These are phyloP conservation scores for Strobilomyces echinocephalus DNA, from an alignment of 768 basidiomycete genomes.

Conservation along the genomic window DNA sequence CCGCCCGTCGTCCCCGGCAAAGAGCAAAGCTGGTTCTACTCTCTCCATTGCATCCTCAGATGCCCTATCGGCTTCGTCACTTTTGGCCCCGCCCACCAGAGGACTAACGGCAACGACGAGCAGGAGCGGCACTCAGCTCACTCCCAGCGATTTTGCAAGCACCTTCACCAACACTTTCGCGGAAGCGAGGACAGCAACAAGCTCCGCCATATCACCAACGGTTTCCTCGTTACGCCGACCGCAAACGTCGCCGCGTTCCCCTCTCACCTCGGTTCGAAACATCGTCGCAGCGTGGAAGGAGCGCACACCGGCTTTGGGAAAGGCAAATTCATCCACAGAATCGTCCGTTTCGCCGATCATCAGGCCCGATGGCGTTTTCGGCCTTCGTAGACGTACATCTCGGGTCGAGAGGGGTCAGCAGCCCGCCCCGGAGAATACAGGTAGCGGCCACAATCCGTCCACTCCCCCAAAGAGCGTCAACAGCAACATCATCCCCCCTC, in stretches of 20 bases:
- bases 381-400: constrained; percentile 31
- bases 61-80: constrained; percentile 33
- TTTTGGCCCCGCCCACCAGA: constrained; percentile 48
- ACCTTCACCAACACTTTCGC: constrained; percentile 40
- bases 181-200: constrained; percentile 25
- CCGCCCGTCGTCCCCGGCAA: constrained; percentile 46
- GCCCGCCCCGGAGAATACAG: constrained; percentile 6
- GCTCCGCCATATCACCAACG: constrained; percentile 36
- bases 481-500: constrained; percentile 37
- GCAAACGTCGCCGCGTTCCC: constrained; percentile 63
- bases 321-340: constrained; percentile 33
- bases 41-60: constrained; percentile 24
- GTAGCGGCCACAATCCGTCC: constrained; percentile 9
- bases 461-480: constrained; percentile 27
- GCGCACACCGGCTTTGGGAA: constrained; percentile 47
- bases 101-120: constrained; percentile 21
- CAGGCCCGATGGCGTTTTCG: constrained; percentile 29
- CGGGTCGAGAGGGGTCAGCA: constrained; percentile 22
- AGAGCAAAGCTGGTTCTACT: constrained; percentile 35
- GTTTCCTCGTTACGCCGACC: constrained; percentile 56
- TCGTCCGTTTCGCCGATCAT: constrained; percentile 37
- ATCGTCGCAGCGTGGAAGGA: constrained; percentile 81
- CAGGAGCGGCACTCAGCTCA: constrained; percentile 32
- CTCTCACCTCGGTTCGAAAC: constrained; percentile 70
- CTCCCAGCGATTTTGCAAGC: constrained; percentile 34